Evolutionary conservation across 2,329 filamentous ascomycete genomes (phyloP).

Genomic region (Fusarium kyushuense): DNA sequence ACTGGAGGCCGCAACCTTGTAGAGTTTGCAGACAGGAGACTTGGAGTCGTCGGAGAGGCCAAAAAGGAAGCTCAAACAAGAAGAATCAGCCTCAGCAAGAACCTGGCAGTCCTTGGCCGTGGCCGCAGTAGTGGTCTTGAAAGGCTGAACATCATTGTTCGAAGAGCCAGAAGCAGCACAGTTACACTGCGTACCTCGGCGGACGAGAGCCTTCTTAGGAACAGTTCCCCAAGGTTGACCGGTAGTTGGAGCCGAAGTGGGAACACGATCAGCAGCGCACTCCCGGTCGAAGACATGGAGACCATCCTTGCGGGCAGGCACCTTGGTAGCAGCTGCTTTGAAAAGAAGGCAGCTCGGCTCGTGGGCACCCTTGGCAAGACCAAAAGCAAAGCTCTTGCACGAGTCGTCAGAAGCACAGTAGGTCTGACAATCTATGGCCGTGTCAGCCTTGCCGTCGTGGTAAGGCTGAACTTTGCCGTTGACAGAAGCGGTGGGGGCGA

Average conservation of each 20-base stretch:
- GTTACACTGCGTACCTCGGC: conserved; percentile 11
- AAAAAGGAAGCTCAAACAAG: conserved; percentile 11
- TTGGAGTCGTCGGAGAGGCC: conserved; percentile 1
- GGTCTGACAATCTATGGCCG: conserved; percentile 11
- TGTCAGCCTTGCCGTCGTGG: neutral
- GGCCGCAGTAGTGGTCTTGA: conserved; percentile 6
- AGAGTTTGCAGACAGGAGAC: conserved; percentile 18
- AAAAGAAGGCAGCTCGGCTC: conserved; percentile 10
- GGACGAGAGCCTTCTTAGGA: neutral
- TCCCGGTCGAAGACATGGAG: conserved; percentile 17
- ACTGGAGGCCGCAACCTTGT: conserved; percentile 13
- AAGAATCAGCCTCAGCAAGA: conserved; percentile 8
- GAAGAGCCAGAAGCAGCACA: conserved; percentile 13
- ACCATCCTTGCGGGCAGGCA: conserved; percentile 7
- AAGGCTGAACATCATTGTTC: neutral
- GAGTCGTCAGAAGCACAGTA: conserved; percentile 9
- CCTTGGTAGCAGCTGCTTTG: neutral
- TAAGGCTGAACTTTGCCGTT: conserved; percentile 6
- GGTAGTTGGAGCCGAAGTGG: conserved; percentile 9
- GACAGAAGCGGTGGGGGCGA: neutral
- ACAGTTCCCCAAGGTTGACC: conserved; percentile 9
- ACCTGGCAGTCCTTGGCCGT: conserved; percentile 13
- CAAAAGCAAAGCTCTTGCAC: conserved; percentile 16
- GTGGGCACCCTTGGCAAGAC: neutral
- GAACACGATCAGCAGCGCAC: conserved; percentile 1